Base-by-base conservation (phyloP, 495 filamentous ascomycete species). In the Opeltia flavorubescens region DNA sequence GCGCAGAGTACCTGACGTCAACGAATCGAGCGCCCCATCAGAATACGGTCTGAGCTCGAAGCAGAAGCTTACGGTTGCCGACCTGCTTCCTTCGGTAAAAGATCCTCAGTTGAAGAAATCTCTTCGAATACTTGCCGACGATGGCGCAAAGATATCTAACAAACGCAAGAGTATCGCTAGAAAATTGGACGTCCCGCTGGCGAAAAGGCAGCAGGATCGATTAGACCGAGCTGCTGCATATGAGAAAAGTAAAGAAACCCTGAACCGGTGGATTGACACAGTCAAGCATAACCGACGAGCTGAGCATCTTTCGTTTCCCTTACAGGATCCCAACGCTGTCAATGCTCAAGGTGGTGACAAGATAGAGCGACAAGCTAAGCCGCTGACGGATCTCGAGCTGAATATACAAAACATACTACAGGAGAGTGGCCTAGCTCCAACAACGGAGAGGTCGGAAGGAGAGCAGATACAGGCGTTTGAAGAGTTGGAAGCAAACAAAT, bases 281-380 rank as follows among this genome's bases (percentile, higher is more conserved):
- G 88, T 98, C 55, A 94, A 94, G 62, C 78, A 85, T 24, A 94
- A 95, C 61, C 79, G 93, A 31, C 73, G 86, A 49, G 89, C 91
- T 4, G 93, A 95, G 24, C 89, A 95, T 61, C 67, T 96, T 1
- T 68, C 80, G n/a, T 98, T 96, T 59, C 91, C 91, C 21, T 71
- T 95, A 0, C 72, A 78, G 4, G 83, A 94, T 50, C 81, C 83
- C 1, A 69, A 78, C 42, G 68, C 49, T 49, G 53, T 52, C 15
- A 62, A 70, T 43, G 61, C 66, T 13, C 57, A 71, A 26, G 68
- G 70, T n/a, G 58, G 66, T 7, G 63, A 64, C 6, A 63, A 75
- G 42, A 66, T 87, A 24, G 66, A 78, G 4, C 68, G 66, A 26
- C 51, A 70, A 7, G 67, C 70, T 33, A 68, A 68, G 20, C 82